Conservation (phyloP, 495 filamentous ascomycete species). For the Aspergillus sclerotiicarbonarius region DNA sequence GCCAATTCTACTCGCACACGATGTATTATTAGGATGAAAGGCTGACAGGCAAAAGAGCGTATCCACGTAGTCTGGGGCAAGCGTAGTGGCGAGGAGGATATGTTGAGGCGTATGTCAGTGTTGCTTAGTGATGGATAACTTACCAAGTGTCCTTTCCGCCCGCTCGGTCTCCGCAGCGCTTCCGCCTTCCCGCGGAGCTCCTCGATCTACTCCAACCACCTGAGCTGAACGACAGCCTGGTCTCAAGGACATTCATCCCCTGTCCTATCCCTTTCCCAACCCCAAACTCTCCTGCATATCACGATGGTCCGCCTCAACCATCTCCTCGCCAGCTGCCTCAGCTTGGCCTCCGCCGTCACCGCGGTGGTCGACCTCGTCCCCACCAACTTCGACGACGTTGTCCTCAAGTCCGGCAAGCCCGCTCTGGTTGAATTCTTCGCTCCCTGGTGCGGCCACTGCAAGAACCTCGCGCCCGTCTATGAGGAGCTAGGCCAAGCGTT, state of each 20-base stretch:
- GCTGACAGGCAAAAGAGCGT: neutral
- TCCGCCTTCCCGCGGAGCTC: conserved; percentile 14
- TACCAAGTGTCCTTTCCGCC: conserved; percentile 27
- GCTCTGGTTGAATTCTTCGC: conserved; percentile 98
- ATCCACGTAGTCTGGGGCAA: neutral
- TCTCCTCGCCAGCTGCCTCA: conserved; percentile 43
- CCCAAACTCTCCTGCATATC: conserved; percentile 2
- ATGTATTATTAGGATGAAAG: neutral
- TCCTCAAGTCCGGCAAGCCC: conserved; percentile 89
- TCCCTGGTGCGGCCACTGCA: conserved; percentile 99
- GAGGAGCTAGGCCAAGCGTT: conserved; percentile 83
- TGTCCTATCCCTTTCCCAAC: neutral
- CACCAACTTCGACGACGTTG: conserved; percentile 83
- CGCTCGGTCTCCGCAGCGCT: conserved; percentile 10
- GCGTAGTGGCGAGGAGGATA: neutral
- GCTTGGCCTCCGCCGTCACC: conserved; percentile 43
- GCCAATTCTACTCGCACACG: neutral
- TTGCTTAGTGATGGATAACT: conserved; percentile 4
- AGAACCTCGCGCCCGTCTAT: conserved; percentile 90
- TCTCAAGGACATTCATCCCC: neutral
- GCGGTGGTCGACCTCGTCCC: conserved; percentile 82
- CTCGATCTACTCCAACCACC: conserved; percentile 4
- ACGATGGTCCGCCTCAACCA: conserved; percentile 49
- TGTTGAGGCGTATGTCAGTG: too few species aligned
- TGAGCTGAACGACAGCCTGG: neutral